Evolutionary conservation across 345 rosid species (phyloP).

Genomic region (Syzygium grande): DNA sequence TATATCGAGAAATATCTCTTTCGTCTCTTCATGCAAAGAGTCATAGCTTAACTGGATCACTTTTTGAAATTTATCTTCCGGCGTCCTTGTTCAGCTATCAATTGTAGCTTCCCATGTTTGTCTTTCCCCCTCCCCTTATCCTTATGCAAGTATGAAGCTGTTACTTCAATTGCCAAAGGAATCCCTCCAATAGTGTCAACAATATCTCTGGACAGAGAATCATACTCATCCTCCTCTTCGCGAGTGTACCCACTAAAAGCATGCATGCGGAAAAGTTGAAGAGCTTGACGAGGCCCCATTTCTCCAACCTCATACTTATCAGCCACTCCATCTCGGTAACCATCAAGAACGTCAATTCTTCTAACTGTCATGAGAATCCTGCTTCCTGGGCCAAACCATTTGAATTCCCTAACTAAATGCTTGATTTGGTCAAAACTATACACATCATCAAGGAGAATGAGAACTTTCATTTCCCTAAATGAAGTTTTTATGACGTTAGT

Average conservation of each 20-base stretch:
- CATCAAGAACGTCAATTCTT: not conserved
- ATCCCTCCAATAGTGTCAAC: not conserved
- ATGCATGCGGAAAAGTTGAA: not conserved
- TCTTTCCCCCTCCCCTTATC: not conserved
- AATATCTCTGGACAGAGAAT: not conserved
- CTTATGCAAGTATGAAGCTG: not conserved
- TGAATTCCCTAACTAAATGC: not conserved
- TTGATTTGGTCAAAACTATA: not conserved
- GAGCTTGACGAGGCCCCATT: not conserved
- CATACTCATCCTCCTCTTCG: not conserved
- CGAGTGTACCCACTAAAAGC: not conserved
- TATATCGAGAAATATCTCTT: no score
- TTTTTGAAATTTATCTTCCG: no score
- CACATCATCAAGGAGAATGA: conserved; percentile 1
- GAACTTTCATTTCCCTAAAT: not conserved
- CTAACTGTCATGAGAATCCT: not conserved
- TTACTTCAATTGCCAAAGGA: not conserved
- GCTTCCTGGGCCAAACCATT: not conserved
- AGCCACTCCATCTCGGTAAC: not conserved
- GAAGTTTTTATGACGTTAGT: not conserved
- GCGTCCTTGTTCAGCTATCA: not conserved
- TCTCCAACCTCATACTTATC: not conserved
- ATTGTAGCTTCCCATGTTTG: not conserved
- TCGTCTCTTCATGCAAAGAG: no score
- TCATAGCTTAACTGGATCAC: no score